A percentile compares a stretch with the other conserved stretches of the same genome.
These are phyloP conservation scores for Coniochaeta sp. DNA, from an alignment of 2,329 filamentous ascomycete genomes.

Conservation along the genomic window DNA sequence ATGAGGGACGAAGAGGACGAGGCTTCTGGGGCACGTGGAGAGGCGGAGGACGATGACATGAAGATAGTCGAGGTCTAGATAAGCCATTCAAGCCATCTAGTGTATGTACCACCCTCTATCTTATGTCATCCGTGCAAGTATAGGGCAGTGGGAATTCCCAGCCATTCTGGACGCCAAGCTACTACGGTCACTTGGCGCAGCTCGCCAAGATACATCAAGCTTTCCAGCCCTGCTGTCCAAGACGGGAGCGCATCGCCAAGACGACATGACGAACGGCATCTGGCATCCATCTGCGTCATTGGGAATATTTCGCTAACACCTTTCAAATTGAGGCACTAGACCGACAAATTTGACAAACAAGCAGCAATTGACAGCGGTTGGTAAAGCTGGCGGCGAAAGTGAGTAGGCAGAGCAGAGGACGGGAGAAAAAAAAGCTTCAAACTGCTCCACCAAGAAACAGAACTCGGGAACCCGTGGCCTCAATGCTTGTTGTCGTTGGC, in stretches of 20 bases:
- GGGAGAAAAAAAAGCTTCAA: neutral
- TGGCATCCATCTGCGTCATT: neutral
- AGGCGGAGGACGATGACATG: constrained; percentile 41
- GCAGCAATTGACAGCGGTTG: neutral
- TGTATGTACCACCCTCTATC: neutral
- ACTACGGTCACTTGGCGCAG: neutral
- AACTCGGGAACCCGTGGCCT: neutral
- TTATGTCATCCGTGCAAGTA: neutral
- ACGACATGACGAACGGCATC: neutral
- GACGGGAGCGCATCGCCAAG: neutral
- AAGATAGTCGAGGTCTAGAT: constrained; percentile 44
- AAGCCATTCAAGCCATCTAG: neutral
- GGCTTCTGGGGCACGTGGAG: constrained; percentile 31
- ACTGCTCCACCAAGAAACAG: neutral
- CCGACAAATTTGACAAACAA: neutral
- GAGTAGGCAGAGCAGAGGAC: too few relatives aligned
- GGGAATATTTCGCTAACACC: neutral
- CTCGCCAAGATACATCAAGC: neutral
- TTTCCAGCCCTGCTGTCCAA: neutral
- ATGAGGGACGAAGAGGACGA: constrained; percentile 61
- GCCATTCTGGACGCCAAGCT: neutral
- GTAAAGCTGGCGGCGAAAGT: neutral
- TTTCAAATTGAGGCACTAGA: neutral
- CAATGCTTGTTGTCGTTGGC: neutral
- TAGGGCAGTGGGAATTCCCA: neutral